These are phyloP conservation scores for Cladorrhinum sp. DNA, from an alignment of 2,329 filamentous ascomycete species.

Conservation along the genomic window DNA sequence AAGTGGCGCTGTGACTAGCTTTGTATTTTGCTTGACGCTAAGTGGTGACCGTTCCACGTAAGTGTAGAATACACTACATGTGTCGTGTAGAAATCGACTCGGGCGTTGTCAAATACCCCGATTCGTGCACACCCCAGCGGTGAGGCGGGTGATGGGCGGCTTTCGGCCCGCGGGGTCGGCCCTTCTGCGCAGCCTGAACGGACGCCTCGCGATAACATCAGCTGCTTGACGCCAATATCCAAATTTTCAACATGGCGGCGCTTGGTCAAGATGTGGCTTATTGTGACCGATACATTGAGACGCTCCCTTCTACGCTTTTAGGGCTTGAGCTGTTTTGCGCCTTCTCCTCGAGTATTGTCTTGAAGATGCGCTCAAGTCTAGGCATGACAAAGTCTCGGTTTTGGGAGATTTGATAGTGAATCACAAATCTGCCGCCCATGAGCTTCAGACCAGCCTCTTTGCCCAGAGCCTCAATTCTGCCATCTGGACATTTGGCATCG, in stretches of 20 bases:
- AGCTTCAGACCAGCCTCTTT: slow-evolving; percentile 43
- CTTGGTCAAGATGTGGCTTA: slow-evolving; percentile 2
- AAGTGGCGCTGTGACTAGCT: not conserved
- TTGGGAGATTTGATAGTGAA: slow-evolving; percentile 60
- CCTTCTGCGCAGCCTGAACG: slow-evolving; percentile 12
- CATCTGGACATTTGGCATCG: slow-evolving; percentile 46
- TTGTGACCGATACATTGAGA: slow-evolving; percentile 24
- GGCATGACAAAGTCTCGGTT: slow-evolving; percentile 57
- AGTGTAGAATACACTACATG: not conserved
- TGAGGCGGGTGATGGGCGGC: not conserved
- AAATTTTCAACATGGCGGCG: too few relatives aligned
- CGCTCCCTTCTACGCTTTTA: slow-evolving; percentile 7
- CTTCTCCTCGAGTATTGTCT: slow-evolving; percentile 32
- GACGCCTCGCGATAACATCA: not conserved
- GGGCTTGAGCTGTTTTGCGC: not conserved
- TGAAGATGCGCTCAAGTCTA: slow-evolving; percentile 55
- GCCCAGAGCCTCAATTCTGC: slow-evolving; percentile 40
- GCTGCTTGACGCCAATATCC: too few relatives aligned
- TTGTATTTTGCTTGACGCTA: not conserved
- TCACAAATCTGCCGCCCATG: slow-evolving; percentile 42
- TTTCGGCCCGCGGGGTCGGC: slow-evolving; percentile 12
- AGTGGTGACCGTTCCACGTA: too few relatives aligned
- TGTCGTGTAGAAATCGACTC: not conserved
- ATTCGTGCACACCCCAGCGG: not conserved
- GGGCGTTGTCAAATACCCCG: too few relatives aligned